Conservation (phyloP, 371 early-diverging fungal species). For the Encephalitozoon cuniculi region DNA sequence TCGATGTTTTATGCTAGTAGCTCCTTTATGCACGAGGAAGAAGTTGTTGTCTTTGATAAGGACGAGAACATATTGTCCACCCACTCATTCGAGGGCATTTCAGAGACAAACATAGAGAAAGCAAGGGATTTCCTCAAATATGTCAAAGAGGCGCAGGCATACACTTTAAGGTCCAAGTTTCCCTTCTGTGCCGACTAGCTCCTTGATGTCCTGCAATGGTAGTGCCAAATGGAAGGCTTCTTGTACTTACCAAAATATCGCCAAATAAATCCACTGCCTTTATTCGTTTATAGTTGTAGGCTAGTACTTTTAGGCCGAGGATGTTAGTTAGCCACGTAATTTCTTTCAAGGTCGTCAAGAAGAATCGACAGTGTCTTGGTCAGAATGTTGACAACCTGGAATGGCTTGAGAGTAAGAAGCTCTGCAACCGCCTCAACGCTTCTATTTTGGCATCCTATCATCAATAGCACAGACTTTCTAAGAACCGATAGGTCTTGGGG, state of each 20-base stretch:
- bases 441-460: conserved; percentile 28
- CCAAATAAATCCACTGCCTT: neutral
- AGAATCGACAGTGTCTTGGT: conserved; percentile 11
- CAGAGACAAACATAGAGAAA: neutral
- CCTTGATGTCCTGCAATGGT: neutral
- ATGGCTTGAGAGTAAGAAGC: conserved; percentile 8
- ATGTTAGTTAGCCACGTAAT: neutral
- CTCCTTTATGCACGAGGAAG: conserved; percentile 18
- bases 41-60: conserved; percentile 26
- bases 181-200: neutral
- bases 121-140: neutral
- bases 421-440: conserved; percentile 14
- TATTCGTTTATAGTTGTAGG: neutral
- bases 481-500: neutral
- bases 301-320: neutral
- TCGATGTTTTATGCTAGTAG: conserved; percentile 29
- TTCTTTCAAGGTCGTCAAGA: neutral
- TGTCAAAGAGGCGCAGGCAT: conserved; percentile 12
- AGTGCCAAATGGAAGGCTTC: no score
- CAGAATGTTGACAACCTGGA: conserved; percentile 8
- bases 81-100: conserved; percentile 15
- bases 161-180: neutral
- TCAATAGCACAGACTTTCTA: conserved; percentile 20
- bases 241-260: no score
- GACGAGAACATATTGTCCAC: neutral